Base-by-base conservation (phyloP, 441 rosid species). In the Melastoma candidum region DNA sequence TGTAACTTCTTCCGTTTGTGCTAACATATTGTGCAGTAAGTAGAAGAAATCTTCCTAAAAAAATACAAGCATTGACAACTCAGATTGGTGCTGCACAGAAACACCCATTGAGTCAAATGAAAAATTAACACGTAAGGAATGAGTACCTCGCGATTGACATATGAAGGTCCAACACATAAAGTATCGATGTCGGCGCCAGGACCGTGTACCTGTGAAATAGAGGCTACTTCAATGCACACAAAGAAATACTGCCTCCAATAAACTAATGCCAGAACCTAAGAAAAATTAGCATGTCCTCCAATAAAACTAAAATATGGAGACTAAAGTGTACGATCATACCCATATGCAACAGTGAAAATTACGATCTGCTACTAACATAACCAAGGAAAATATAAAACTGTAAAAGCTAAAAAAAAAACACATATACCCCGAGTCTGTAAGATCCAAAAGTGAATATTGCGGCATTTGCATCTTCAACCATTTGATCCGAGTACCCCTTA, bases 401-500 rank as follows among this genome's bases (percentile, higher is more conserved):
- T 17, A 17, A 17, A 17, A 17, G 22, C 22, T 1, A 17, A 17
- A 17, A 17, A 17, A 17, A 17, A 17, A 17, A 65, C 48, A 70
- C 87, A 57, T 74, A 57, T 74, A 83, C 80, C 87, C 78, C 90
- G 87, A 51, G 80, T 10, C 78, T 69, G 60, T 76, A 83, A 61
- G 90, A 83, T 44, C 90, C 90, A 65, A 83, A 83, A 46, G 90
- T 83, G 52, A 78, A 77, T 47, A 83, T 73, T 8, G 74, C 52
- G 24, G 90, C 90, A 68, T 81, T 83, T 22, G 90, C 87, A 64
- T 80, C 86, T 58, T 83, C 87, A 68, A 80, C 83, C 84, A 78
- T 80, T 54, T 78, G 87, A 67, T 78, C 84, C 0, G 81, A 71
- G 71, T 76, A 83, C 2, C 90, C 84, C 51, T 71, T 75, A 54